These are phyloP conservation scores for Chaetomium globosum DNA, from an alignment of 2,329 filamentous ascomycete species.

Conservation along the genomic window DNA sequence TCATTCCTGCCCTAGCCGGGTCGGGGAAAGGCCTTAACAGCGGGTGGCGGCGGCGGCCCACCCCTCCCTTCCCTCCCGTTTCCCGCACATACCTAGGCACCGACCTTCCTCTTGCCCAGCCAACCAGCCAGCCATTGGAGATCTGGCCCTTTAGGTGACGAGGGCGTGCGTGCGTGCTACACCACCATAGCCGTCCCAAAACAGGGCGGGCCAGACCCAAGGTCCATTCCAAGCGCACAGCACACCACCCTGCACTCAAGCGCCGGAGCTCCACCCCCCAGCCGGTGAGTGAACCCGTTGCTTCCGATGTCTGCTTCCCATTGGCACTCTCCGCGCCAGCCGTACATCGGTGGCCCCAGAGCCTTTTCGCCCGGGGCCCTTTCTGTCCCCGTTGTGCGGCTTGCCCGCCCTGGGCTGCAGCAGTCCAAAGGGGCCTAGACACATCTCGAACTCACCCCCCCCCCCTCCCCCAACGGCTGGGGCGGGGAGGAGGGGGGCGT, in stretches of 20 bases:
- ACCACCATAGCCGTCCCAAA: neutral
- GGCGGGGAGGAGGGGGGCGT: too few relatives aligned
- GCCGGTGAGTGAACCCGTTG: conserved; percentile 25
- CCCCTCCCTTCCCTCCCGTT: conserved; percentile 13
- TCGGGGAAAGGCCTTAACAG: conserved; percentile 11
- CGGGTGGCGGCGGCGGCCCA: neutral
- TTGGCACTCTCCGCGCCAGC: too few relatives aligned
- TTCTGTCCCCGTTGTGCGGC: neutral
- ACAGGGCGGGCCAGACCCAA: conserved; percentile 13
- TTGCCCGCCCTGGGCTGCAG: conserved; percentile 5
- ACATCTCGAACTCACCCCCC: too few relatives aligned
- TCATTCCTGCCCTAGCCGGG: conserved; percentile 17
- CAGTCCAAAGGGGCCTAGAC: conserved; percentile 7
- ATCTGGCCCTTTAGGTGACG: conserved; percentile 2
- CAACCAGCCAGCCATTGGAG: conserved; percentile 1
- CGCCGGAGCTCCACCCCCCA: conserved; percentile 4
- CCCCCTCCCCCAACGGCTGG: neutral
- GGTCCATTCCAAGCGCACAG: neutral
- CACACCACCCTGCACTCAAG: neutral
- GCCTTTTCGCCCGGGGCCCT: too few relatives aligned
- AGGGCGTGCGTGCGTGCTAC: neutral
- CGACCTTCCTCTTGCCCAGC: conserved; percentile 12
- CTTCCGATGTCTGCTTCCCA: conserved; percentile 21
- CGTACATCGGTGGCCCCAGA: neutral
- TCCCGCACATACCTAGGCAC: too few relatives aligned